phyloP scores from a whole-genome alignment of 495 filamentous ascomycete species.

The Penicillium turbatum region DNA sequence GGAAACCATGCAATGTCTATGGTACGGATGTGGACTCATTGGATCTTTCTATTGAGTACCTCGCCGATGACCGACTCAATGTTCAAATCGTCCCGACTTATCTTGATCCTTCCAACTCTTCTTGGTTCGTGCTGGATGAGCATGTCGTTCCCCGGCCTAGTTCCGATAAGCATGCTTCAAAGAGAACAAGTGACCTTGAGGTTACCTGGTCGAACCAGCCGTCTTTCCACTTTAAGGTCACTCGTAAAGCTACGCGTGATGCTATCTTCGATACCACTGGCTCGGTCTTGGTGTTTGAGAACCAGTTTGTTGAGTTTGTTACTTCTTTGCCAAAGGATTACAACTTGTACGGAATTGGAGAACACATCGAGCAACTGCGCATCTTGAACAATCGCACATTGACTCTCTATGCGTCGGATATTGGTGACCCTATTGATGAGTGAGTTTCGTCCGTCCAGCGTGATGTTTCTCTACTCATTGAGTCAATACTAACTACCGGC shows the following conservation, averaged over 20 bases:
- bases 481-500: neutral
- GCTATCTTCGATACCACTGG: conserved; percentile 54
- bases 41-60: conserved; percentile 52
- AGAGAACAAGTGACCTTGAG: conserved; percentile 46
- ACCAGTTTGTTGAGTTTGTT: conserved; percentile 63
- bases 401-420: conserved; percentile 70
- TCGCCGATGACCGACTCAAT: conserved; percentile 50
- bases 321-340: conserved; percentile 54
- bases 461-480: neutral
- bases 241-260: conserved; percentile 53
- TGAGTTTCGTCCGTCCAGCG: conserved; percentile 15
- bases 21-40: conserved; percentile 58
- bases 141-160: conserved; percentile 57
- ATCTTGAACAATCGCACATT: conserved; percentile 56
- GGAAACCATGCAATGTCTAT: conserved; percentile 56
- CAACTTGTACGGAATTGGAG: conserved; percentile 61
- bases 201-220: conserved; percentile 57
- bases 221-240: conserved; percentile 56
- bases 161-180: conserved; percentile 35
- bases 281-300: conserved; percentile 55
- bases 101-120: conserved; percentile 57
- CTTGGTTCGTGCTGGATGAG: conserved; percentile 65
- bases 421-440: conserved; percentile 56
- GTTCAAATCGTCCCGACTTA: conserved; percentile 57
- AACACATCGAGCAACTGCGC: conserved; percentile 55